Evolutionary conservation across 2,329 filamentous ascomycete genomes (phyloP), one percentile per base, ranked within the genome.

Genomic region (Trichoderma lentiforme): DNA sequence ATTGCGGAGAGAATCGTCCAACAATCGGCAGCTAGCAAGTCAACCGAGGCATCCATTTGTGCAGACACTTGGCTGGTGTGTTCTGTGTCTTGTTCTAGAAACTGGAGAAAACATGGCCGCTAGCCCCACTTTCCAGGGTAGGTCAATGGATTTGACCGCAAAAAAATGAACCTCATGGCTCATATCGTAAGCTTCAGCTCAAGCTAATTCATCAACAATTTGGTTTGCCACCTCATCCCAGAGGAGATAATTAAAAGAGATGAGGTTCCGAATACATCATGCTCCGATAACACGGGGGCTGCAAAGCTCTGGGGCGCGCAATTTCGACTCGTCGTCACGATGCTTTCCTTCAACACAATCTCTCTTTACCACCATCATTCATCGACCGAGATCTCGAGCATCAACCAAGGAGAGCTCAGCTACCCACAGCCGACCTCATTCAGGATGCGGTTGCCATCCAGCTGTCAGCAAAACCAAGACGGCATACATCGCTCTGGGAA

Each of bases 401-500:
- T 57, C 39, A 24, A 36, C 56, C 21, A 57, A 64, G n/a, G 32
- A 62, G 11, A 43, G 43, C 34, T 43, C 68, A 53, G 58, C 15
- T 1, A 68, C 75, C 30, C 70, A 73, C 32, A 67, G 72, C 14
- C 73, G 79, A 6, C 71, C 72, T 57, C 74, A 76, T 6, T 76
- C 77, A 3, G 77, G 79, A 68, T 84, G 83, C 32, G 80, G 78
- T 32, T 83, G 81, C 69, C 79, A 78, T 72, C 80, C 78, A 21
- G 78, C 78, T 57, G 39, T 26, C 28, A 73, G 76, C 70, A 76
- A 78, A 58, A 80, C 74, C 75, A 83, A 81, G 75, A 86, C 82
- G 58, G 94, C 92, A 0, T 97, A 93, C 80, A 89, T 99, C 77
- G 96, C 95, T 8, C 85, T 99, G 7, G 96, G 96, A 1, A 97